These are phyloP conservation scores for Pichia nanzhaoensis DNA, from an alignment of 805 yeast species.

Conservation along the genomic window DNA sequence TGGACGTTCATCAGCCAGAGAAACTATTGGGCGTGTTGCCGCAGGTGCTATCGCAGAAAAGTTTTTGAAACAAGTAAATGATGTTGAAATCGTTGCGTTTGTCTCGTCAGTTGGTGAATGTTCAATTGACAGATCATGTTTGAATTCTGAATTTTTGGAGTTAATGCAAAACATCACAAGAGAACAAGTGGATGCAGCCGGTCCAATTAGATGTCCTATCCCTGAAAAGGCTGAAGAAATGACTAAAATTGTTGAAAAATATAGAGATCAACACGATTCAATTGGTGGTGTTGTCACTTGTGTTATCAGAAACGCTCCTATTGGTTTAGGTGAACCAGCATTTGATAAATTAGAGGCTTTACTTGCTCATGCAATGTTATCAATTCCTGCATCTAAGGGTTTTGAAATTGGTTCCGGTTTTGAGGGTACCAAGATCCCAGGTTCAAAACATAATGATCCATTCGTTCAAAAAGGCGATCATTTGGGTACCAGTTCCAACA, in stretches of 20 bases:
- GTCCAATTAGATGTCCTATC: conserved; percentile 94
- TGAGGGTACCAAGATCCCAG: conserved; percentile 81
- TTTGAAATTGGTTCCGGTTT: conserved; percentile 98
- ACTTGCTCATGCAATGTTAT: conserved; percentile 96
- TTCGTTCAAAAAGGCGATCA: conserved; percentile 56
- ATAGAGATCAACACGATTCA: conserved; percentile 82
- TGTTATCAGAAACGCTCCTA: conserved; percentile 88
- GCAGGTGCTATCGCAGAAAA: conserved; percentile 99
- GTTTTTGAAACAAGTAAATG: conserved; percentile 64
- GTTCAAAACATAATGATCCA: conserved; percentile 90
- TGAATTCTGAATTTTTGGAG: conserved; percentile 55
- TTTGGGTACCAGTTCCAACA: conserved; percentile 82
- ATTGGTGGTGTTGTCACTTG: conserved; percentile 98
- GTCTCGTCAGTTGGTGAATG: conserved; percentile 87
- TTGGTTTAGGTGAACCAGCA: conserved; percentile 97
- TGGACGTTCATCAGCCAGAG: conserved; percentile 95
- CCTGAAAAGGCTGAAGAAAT: conserved; percentile 60
- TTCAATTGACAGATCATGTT: conserved; percentile 68
- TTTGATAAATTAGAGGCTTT: conserved; percentile 94
- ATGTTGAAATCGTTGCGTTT: conserved; percentile 93
- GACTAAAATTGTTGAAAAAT: conserved; percentile 81
- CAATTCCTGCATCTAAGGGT: conserved; percentile 97
- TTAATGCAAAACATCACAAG: conserved; percentile 73
- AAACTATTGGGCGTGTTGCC: conserved; percentile 97
- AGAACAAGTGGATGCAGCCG: conserved; percentile 78